Evolutionary conservation across 768 basidiomycete genomes (phyloP).

Genomic region (Nidularia pulvinata): DNA sequence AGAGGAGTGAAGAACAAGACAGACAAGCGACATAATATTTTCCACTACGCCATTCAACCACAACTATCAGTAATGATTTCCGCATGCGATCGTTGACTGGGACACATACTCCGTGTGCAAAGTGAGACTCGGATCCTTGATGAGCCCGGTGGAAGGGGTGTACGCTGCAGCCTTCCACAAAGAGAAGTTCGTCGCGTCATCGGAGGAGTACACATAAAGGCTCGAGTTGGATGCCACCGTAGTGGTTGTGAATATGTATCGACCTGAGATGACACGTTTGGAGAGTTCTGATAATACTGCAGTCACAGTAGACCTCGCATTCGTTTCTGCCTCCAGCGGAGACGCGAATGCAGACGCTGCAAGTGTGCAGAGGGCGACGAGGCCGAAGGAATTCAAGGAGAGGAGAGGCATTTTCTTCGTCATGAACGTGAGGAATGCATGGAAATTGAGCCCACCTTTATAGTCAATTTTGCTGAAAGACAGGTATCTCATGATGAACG

Average conservation of each 20-base stretch:
- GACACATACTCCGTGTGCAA: constrained; percentile 28
- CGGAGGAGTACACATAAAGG: constrained; percentile 28
- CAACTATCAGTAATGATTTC: not conserved
- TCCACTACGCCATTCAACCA: constrained; percentile 13
- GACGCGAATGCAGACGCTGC: too few relatives aligned
- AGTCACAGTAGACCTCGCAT: constrained; percentile 12
- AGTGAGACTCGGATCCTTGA: constrained; percentile 30
- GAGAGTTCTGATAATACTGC: constrained; percentile 20
- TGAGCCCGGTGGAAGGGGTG: constrained; percentile 28
- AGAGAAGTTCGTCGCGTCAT: constrained; percentile 24
- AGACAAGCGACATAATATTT: constrained; percentile 30
- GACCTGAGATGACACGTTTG: constrained; percentile 24
- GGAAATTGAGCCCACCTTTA: too few relatives aligned
- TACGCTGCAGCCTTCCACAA: constrained; percentile 29
- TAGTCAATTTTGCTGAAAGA: too few relatives aligned
- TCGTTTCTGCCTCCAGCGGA: too few relatives aligned
- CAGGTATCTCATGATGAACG: too few relatives aligned
- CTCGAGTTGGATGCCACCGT: constrained; percentile 28
- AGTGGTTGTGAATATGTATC: constrained; percentile 31
- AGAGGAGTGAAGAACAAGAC: not conserved
- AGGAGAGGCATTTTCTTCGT: too few relatives aligned
- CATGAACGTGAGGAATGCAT: too few relatives aligned
- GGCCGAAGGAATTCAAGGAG: too few relatives aligned
- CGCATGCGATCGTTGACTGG: not conserved
- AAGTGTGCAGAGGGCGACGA: too few relatives aligned